phyloP scores from a whole-genome alignment of 768 basidiomycete species.

The Baorangia bicolor region DNA sequence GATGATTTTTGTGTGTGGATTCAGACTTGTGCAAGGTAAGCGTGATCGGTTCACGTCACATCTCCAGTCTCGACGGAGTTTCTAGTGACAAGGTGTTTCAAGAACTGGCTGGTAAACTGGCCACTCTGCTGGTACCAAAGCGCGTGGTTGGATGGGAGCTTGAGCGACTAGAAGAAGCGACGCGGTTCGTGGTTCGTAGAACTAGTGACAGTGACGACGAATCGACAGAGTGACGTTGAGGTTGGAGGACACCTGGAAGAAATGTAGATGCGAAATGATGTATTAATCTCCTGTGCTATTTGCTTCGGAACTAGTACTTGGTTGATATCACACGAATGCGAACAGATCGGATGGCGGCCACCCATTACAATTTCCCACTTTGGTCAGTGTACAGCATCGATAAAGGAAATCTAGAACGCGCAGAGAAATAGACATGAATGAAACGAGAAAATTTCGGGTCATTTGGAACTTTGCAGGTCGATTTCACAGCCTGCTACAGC shows the following conservation, averaged over 20 bases:
- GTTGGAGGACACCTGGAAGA: conserved; percentile 15
- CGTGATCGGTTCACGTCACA: neutral
- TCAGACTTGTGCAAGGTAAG: conserved; percentile 67
- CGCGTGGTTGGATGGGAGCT: conserved; percentile 66
- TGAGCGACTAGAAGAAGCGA: conserved; percentile 60
- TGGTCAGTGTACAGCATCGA: neutral
- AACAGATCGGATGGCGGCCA: conserved; percentile 3
- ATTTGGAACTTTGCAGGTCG: too few species aligned
- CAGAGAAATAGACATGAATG: neutral
- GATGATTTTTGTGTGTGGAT: conserved; percentile 86
- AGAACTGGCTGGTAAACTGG: conserved; percentile 45
- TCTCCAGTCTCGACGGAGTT: conserved; percentile 3
- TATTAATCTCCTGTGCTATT: neutral
- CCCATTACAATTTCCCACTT: neutral
- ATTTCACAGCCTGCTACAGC: too few species aligned
- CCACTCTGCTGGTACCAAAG: conserved; percentile 48
- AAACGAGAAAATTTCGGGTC: neutral
- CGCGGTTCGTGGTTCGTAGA: conserved; percentile 36
- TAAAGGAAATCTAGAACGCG: neutral
- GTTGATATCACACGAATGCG: neutral
- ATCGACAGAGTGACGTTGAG: conserved; percentile 30
- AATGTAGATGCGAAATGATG: neutral
- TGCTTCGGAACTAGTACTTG: conserved; percentile 1
- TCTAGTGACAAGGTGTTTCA: conserved; percentile 57
- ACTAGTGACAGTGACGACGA: conserved; percentile 75